phyloP scores from a whole-genome alignment of 208 protist genomes.

The Trichomonas vaginalis region DNA sequence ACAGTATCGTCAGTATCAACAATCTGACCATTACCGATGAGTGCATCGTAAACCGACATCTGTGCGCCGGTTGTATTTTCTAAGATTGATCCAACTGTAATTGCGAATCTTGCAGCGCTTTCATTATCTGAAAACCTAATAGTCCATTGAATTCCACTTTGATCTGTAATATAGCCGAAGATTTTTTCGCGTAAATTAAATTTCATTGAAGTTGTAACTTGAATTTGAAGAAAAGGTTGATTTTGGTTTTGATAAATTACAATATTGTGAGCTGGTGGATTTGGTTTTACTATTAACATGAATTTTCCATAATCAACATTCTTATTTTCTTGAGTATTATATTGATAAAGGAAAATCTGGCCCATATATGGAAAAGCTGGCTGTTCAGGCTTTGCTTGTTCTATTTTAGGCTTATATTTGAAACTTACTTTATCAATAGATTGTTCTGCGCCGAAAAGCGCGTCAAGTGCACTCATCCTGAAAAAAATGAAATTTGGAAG shows the following conservation, averaged over 20 bases:
- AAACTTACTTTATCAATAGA: neutral
- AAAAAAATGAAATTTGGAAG: too few species aligned
- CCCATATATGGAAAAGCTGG: neutral
- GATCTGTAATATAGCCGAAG: neutral
- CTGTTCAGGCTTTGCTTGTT: neutral
- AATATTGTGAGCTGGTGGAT: neutral
- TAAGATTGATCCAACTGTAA: neutral
- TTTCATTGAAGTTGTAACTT: neutral
- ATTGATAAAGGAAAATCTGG: neutral
- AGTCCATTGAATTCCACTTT: neutral
- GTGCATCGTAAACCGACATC: neutral
- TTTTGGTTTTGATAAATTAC: neutral
- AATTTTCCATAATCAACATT: neutral
- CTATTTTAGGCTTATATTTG: neutral
- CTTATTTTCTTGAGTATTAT: neutral
- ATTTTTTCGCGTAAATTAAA: neutral
- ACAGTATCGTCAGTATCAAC: neutral
- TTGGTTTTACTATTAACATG: neutral
- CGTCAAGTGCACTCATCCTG: neutral
- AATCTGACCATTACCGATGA: neutral
- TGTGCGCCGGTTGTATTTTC: neutral
- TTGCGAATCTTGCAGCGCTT: neutral
- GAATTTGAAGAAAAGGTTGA: neutral
- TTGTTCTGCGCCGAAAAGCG: neutral
- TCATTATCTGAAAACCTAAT: neutral